A percentile compares a stretch with the other conserved stretches of the same genome.
Conservation (phyloP, 371 early-diverging fungal genomes). For the Antonospora locustae region DNA sequence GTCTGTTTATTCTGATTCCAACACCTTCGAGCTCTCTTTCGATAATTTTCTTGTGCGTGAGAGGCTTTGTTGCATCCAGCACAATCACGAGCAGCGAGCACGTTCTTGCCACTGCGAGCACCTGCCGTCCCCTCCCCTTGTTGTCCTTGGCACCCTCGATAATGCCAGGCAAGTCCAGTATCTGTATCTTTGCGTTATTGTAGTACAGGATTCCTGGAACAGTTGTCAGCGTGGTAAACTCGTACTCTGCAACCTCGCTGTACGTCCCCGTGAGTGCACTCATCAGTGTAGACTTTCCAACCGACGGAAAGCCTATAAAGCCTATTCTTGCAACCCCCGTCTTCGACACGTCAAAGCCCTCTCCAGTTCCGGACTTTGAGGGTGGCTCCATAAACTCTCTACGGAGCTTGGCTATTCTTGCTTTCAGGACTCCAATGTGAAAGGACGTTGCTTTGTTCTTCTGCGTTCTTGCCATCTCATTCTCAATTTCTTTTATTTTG, state of each 20-base stretch:
- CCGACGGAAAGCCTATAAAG: constrained; percentile 86
- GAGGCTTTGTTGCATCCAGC: constrained; percentile 84
- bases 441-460: constrained; percentile 87
- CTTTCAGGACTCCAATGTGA: constrained; percentile 84
- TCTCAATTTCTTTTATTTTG: constrained; percentile 59
- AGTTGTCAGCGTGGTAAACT: constrained; percentile 88
- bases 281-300: constrained; percentile 86
- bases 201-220: constrained; percentile 75
- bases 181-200: constrained; percentile 89
- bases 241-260: constrained; percentile 77
- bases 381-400: constrained; percentile 76
- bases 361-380: constrained; percentile 47
- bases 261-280: constrained; percentile 79
- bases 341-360: constrained; percentile 85
- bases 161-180: constrained; percentile 75
- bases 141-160: constrained; percentile 98
- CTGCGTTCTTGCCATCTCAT: constrained; percentile 73
- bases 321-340: constrained; percentile 90
- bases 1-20: constrained; percentile 81
- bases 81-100: constrained; percentile 90
- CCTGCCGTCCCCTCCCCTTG: constrained; percentile 88
- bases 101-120: constrained; percentile 84
- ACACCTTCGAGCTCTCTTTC: constrained; percentile 92
- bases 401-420: constrained; percentile 78
- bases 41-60: constrained; percentile 68